phyloP scores from a whole-genome alignment of 139 green algal genomes.

The Coelastrella sp. region DNA sequence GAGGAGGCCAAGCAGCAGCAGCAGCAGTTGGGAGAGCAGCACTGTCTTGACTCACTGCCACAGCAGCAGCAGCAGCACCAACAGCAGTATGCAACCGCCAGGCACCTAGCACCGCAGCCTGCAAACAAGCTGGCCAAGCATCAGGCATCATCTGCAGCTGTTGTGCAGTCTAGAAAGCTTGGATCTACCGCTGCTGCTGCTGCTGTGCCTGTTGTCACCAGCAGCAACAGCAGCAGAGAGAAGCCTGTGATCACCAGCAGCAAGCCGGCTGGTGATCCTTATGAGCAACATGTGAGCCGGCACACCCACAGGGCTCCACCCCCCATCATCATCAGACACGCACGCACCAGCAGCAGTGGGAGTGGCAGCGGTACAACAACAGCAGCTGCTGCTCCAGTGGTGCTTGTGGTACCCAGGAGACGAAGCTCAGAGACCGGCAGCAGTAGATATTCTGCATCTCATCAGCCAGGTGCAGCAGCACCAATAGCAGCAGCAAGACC shows the following conservation, averaged over 20 bases:
- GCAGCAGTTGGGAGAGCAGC: not conserved
- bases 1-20: conserved; percentile 7
- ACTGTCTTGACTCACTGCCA: not conserved
- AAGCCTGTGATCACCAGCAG: not conserved
- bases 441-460: not conserved
- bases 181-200: not conserved
- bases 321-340: not conserved
- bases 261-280: not conserved
- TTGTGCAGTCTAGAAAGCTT: not conserved
- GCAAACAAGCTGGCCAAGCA: not conserved
- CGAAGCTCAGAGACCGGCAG: not conserved
- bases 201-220: not conserved
- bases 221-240: too few relatives aligned
- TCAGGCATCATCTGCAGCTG: not conserved
- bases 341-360: not conserved
- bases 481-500: not conserved
- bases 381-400: not conserved
- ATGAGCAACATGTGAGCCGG: not conserved
- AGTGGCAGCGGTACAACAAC: not conserved
- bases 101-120: not conserved
- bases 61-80: conserved; percentile 2
- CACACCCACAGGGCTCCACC: too few relatives aligned
- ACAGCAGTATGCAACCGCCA: not conserved
- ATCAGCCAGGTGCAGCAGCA: not conserved
- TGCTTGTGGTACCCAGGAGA: not conserved